Percentiles rank a stretch among this genome's conserved stretches.
Conservation (phyloP, 148 eudicot genomes). For the Chenopodium berlandieri region DNA sequence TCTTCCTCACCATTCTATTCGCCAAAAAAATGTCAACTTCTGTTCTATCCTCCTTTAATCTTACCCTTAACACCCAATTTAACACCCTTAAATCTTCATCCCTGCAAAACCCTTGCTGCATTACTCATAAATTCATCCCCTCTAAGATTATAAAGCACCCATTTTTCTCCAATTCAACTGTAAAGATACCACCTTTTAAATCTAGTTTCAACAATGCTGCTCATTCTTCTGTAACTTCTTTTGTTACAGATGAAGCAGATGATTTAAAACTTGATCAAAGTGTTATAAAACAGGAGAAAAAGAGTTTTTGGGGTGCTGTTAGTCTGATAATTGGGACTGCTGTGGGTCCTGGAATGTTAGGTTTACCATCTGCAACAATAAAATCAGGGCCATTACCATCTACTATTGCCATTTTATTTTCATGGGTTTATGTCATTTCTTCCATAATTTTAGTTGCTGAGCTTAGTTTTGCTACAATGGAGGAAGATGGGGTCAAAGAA, state of each 20-base stretch:
- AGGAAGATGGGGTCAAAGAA: conserved; percentile 52
- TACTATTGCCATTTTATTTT: conserved; percentile 50
- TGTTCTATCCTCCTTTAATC: conserved; percentile 1
- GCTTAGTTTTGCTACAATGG: conserved; percentile 66
- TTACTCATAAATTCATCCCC: not conserved
- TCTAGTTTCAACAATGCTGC: not conserved
- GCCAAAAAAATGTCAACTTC: not conserved
- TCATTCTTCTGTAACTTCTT: conserved; percentile 2
- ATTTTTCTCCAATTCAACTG: not conserved
- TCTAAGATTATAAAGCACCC: conserved; percentile 18
- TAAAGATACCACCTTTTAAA: not conserved
- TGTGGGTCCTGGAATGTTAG: conserved; percentile 75
- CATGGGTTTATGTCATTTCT: conserved; percentile 74
- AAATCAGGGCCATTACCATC: conserved; percentile 72
- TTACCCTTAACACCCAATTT: conserved; percentile 5
- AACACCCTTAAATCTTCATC: conserved; percentile 1
- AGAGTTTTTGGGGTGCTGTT: conserved; percentile 75
- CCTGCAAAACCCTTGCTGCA: not conserved
- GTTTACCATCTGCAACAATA: conserved; percentile 61
- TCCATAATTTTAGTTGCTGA: conserved; percentile 68
- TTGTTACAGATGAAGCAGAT: not conserved
- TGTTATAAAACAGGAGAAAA: conserved; percentile 19
- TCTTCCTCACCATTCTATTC: conserved; percentile 2
- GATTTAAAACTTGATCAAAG: not conserved
- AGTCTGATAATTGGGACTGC: conserved; percentile 71